Conservation (phyloP, 345 rosid species). For the Capsella bursapastoris region DNA sequence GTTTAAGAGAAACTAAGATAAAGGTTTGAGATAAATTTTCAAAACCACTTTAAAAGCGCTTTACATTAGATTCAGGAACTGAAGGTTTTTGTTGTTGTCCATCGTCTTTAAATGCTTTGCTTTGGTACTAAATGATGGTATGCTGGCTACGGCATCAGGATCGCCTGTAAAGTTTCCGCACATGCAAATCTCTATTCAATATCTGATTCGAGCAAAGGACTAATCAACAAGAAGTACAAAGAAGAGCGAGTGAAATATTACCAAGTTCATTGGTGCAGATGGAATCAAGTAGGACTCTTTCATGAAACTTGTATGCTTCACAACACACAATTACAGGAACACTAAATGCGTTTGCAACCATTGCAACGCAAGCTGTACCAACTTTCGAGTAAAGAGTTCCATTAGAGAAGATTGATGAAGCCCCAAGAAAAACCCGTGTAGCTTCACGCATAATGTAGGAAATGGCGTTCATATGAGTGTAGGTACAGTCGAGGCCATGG, state of each 20-base stretch:
- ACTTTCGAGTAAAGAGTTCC: slow-evolving; percentile 80
- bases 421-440: slow-evolving; percentile 71
- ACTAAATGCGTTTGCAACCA: slow-evolving; percentile 74
- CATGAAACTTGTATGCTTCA: slow-evolving; percentile 88
- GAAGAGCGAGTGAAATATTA: slow-evolving; percentile 30
- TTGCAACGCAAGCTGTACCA: slow-evolving; percentile 77
- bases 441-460: slow-evolving; percentile 79
- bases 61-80: slow-evolving; percentile 70
- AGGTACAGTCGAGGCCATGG: slow-evolving; percentile 66
- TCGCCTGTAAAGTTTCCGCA: slow-evolving; percentile 53
- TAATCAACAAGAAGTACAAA: background rate
- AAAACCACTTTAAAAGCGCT: background rate
- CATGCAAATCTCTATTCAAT: background rate
- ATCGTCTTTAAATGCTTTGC: slow-evolving; percentile 49
- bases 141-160: slow-evolving; percentile 58
- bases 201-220: background rate
- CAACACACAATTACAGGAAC: slow-evolving; percentile 81
- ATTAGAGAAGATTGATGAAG: slow-evolving; percentile 74
- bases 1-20: background rate
- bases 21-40: background rate
- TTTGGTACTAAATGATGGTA: slow-evolving; percentile 49
- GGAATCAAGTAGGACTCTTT: slow-evolving; percentile 83
- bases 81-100: slow-evolving; percentile 57
- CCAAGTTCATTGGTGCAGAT: slow-evolving; percentile 83
- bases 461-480: slow-evolving; percentile 76